A percentile compares a stretch with the other conserved stretches of the same genome.
Evolutionary conservation across 345 rosid genomes (phyloP).

Genomic region (Carallia pectinifolia): DNA sequence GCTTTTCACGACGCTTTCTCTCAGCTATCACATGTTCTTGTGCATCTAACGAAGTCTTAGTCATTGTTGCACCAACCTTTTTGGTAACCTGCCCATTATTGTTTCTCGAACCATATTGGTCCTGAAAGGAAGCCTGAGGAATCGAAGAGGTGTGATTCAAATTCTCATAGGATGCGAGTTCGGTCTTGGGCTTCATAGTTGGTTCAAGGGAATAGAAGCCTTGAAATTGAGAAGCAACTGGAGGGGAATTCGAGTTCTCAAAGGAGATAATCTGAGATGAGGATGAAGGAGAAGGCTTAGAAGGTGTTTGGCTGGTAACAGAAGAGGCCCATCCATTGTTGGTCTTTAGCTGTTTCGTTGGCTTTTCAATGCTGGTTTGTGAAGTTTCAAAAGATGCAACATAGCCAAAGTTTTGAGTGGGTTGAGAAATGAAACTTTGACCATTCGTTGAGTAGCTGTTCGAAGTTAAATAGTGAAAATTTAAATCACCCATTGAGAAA

Average conservation of each 20-base stretch:
- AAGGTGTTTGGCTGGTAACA: slow-evolving; percentile 18
- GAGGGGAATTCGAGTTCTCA: slow-evolving; percentile 27
- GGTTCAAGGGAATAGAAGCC: slow-evolving; percentile 11
- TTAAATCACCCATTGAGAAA: background rate
- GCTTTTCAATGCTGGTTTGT: slow-evolving; percentile 19
- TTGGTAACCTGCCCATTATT: slow-evolving; percentile 15
- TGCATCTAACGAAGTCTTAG: slow-evolving; percentile 38
- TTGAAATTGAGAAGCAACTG: slow-evolving; percentile 25
- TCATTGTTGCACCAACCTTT: slow-evolving; percentile 9
- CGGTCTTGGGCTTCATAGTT: slow-evolving; percentile 21
- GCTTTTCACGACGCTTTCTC: slow-evolving; percentile 56
- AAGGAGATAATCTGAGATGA: slow-evolving; percentile 49
- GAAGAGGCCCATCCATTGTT: slow-evolving; percentile 29
- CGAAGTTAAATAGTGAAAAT: background rate
- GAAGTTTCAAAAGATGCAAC: slow-evolving; percentile 16
- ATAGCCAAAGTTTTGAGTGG: background rate
- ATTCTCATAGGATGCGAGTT: slow-evolving; percentile 9
- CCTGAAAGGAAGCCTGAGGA: slow-evolving; percentile 6
- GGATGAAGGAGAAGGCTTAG: slow-evolving; percentile 29
- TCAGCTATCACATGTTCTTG: slow-evolving; percentile 57
- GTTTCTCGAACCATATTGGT: slow-evolving; percentile 10
- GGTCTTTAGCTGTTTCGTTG: slow-evolving; percentile 29
- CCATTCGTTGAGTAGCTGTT: background rate
- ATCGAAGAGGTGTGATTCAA: slow-evolving; percentile 6
- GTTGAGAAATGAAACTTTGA: background rate